A percentile compares a stretch with the other conserved stretches of the same genome.
phyloP scores from a whole-genome alignment of 371 early-diverging fungal species.

The Synchytrium microbalum region DNA sequence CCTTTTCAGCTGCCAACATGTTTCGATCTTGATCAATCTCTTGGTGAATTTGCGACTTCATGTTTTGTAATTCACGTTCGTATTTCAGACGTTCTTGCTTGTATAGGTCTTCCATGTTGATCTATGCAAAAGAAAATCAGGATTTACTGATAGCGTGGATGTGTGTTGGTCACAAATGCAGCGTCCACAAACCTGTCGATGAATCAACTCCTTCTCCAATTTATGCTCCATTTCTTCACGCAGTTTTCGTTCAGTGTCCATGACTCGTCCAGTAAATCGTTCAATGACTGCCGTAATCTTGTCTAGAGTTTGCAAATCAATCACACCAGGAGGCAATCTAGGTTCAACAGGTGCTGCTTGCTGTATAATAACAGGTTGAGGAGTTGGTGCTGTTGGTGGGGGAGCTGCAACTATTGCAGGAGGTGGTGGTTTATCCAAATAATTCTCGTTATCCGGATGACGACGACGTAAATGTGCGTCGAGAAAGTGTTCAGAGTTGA shows the following conservation, averaged over 20 bases:
- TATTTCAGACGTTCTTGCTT: slow-evolving; percentile 25
- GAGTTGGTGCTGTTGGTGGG: slow-evolving; percentile 4
- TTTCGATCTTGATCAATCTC: slow-evolving; percentile 31
- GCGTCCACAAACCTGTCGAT: slow-evolving; percentile 14
- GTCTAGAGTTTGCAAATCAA: slow-evolving; percentile 9
- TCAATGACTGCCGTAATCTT: slow-evolving; percentile 27
- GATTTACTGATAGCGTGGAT: slow-evolving; percentile 2
- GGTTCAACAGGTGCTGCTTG: slow-evolving; percentile 3
- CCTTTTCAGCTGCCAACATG: slow-evolving; percentile 25
- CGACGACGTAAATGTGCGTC: slow-evolving; percentile 36
- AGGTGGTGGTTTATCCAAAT: slow-evolving; percentile 9
- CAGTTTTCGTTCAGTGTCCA: slow-evolving; percentile 23
- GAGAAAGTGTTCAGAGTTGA: slow-evolving; percentile 26
- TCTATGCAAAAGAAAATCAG: slow-evolving; percentile 8
- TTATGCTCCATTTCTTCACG: slow-evolving; percentile 18
- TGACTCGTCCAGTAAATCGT: slow-evolving; percentile 18
- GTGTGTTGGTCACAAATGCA: background rate
- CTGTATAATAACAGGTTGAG: background rate
- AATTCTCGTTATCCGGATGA: slow-evolving; percentile 26
- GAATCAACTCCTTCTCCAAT: slow-evolving; percentile 11
- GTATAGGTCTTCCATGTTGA: slow-evolving; percentile 17
- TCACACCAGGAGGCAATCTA: slow-evolving; percentile 7
- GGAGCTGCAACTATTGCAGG: slow-evolving; percentile 9
- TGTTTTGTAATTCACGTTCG: slow-evolving; percentile 29
- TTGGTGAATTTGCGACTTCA: slow-evolving; percentile 21